phyloP scores from a whole-genome alignment of 352 stramenopile species.

The Globisporangium takayamanum region DNA sequence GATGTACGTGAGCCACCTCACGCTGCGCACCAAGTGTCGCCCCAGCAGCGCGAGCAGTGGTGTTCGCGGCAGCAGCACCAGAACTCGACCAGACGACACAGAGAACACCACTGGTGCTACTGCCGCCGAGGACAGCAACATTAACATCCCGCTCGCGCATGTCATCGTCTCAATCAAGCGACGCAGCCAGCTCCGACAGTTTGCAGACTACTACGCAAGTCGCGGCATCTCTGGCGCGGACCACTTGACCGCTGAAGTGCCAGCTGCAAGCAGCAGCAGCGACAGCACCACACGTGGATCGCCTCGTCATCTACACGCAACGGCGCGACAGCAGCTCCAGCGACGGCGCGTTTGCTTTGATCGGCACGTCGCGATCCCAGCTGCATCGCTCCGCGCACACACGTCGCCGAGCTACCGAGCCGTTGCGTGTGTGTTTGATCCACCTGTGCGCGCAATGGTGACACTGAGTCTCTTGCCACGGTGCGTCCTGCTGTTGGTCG shows the following conservation, averaged over 20 bases:
- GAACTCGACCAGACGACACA: neutral
- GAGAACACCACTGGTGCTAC: neutral
- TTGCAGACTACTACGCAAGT: slow-evolving; percentile 60
- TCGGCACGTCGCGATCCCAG: neutral
- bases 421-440: slow-evolving; percentile 33
- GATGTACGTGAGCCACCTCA: slow-evolving; percentile 51
- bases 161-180: slow-evolving; percentile 72
- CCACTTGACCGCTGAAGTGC: slow-evolving; percentile 22
- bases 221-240: slow-evolving; percentile 58
- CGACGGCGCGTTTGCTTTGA: slow-evolving; percentile 5
- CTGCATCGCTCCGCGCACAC: slow-evolving; percentile 17
- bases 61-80: neutral
- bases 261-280: neutral
- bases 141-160: slow-evolving; percentile 58
- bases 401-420: slow-evolving; percentile 15
- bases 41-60: neutral
- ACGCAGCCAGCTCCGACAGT: slow-evolving; percentile 53
- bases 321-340: neutral
- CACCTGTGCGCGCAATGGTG: slow-evolving; percentile 15
- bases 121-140: slow-evolving; percentile 1
- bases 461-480: slow-evolving; percentile 9
- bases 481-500: slow-evolving; percentile 8
- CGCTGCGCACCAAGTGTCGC: slow-evolving; percentile 21
- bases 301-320: neutral
- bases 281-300: neutral